Evolutionary conservation across 768 basidiomycete species (phyloP).

Genomic region (Panaeolus cyanescens): DNA sequence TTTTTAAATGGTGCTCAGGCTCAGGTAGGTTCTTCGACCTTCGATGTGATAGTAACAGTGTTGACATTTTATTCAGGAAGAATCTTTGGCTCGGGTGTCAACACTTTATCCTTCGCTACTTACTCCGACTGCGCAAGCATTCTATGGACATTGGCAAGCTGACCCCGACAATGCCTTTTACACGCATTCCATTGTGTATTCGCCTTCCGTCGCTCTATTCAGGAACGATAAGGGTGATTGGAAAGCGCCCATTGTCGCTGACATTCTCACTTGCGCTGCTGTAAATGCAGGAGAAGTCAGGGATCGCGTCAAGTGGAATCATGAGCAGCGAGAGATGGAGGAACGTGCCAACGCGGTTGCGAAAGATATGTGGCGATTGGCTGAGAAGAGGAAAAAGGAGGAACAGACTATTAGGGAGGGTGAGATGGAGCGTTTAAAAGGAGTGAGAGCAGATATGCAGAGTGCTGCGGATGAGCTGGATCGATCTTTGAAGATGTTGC

Average conservation of each 20-base stretch:
- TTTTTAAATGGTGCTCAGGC: conserved; percentile 69
- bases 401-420: conserved; percentile 5
- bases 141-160: conserved; percentile 57
- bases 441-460: conserved; percentile 17
- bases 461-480: background rate
- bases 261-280: conserved; percentile 18
- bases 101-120: conserved; percentile 66
- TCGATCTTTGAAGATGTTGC: background rate
- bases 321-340: conserved; percentile 11
- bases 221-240: conserved; percentile 34
- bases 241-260: conserved; percentile 12
- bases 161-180: conserved; percentile 57
- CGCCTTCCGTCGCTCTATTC: conserved; percentile 58
- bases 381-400: conserved; percentile 9
- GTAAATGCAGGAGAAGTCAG: conserved; percentile 18
- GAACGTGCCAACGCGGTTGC: conserved; percentile 11
- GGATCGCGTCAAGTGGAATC: conserved; percentile 13
- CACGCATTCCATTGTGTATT: conserved; percentile 56
- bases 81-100: conserved; percentile 74
- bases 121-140: conserved; percentile 51
- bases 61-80: conserved; percentile 40
- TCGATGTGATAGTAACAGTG: background rate
- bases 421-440: conserved; percentile 12
- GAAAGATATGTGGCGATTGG: background rate
- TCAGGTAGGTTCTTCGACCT: conserved; percentile 33